These are phyloP conservation scores for Pseudoneurospora amorphoporcata DNA, from an alignment of 495 filamentous ascomycete genomes.

Conservation along the genomic window DNA sequence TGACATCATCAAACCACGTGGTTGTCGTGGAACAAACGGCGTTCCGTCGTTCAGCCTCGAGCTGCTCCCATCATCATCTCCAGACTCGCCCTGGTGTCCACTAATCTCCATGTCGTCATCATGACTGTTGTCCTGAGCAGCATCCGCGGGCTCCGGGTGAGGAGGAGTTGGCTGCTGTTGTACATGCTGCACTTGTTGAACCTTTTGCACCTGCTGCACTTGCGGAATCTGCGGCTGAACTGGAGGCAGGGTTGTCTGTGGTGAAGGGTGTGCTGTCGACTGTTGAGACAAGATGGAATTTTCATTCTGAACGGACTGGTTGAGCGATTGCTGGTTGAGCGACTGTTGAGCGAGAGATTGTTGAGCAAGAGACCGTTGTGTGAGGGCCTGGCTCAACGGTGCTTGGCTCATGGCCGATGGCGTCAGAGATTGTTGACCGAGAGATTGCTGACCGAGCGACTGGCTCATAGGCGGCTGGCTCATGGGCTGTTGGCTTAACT, in stretches of 20 bases:
- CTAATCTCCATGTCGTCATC: conserved; percentile 34
- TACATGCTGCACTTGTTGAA: conserved; percentile 21
- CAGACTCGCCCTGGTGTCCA: conserved; percentile 27
- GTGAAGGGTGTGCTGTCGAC: conserved; percentile 14
- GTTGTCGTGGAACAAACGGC: conserved; percentile 33
- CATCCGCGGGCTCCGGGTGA: conserved; percentile 24
- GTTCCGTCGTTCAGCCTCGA: conserved; percentile 34
- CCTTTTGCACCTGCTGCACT: conserved; percentile 14
- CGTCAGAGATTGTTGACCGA: conserved; percentile 5
- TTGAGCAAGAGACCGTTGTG: conserved; percentile 9
- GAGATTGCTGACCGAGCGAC: conserved; percentile 11
- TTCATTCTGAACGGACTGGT: conserved; percentile 21
- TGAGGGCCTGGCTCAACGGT: conserved; percentile 12
- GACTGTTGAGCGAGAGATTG: conserved; percentile 13
- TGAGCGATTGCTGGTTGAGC: conserved; percentile 15
- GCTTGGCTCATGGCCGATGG: conserved; percentile 7
- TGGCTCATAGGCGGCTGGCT: conserved; percentile 10
- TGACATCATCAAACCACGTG: conserved; percentile 41
- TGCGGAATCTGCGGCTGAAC: conserved; percentile 17
- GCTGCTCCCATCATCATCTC: conserved; percentile 22
- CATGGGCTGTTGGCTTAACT: conserved; percentile 14
- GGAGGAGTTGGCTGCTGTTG: conserved; percentile 26
- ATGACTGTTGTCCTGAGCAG: conserved; percentile 24
- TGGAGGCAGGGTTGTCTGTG: conserved; percentile 18
- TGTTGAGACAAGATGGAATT: conserved; percentile 21